A percentile compares a stretch with the other conserved stretches of the same genome.
Conservation (phyloP, 2,329 filamentous ascomycete genomes). For the Scleromitrula shiraiana region DNA sequence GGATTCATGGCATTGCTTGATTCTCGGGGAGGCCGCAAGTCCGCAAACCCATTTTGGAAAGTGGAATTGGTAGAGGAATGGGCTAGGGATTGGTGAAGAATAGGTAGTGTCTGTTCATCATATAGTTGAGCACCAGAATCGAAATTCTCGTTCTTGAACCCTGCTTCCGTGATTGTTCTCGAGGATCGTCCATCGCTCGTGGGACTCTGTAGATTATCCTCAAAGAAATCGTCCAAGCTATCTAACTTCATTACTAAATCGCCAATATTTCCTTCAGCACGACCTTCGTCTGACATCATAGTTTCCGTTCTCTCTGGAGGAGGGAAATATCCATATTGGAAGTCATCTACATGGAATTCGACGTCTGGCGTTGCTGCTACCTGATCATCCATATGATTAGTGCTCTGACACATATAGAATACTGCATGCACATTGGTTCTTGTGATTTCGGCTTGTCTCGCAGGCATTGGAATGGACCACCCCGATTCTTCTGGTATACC, state of each 20-base stretch:
- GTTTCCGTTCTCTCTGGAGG: slow-evolving; percentile 63
- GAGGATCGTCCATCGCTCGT: slow-evolving; percentile 54
- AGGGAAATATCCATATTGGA: slow-evolving; percentile 57
- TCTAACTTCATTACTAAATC: slow-evolving; percentile 77
- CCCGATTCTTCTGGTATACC: slow-evolving; percentile 93
- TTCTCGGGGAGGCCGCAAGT: slow-evolving; percentile 56
- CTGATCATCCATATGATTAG: slow-evolving; percentile 48
- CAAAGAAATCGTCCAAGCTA: slow-evolving; percentile 75
- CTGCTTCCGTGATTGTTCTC: slow-evolving; percentile 54
- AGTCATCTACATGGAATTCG: slow-evolving; percentile 88
- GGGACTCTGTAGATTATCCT: slow-evolving; percentile 52
- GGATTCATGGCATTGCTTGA: slow-evolving; percentile 57
- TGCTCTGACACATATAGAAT: slow-evolving; percentile 83
- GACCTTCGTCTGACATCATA: slow-evolving; percentile 72
- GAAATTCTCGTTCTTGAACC: slow-evolving; percentile 56
- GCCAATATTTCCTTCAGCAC: slow-evolving; percentile 64
- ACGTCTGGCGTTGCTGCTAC: slow-evolving; percentile 70
- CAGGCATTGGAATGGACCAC: slow-evolving; percentile 92
- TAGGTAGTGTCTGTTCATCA: slow-evolving; percentile 86
- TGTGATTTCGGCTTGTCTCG: slow-evolving; percentile 78
- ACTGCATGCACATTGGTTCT: slow-evolving; percentile 90
- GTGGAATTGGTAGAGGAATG: slow-evolving; percentile 62
- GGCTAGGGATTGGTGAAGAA: slow-evolving; percentile 72
- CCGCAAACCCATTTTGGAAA: slow-evolving; percentile 83
- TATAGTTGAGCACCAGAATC: slow-evolving; percentile 72